Evolutionary conservation across 257 asterid genomes (phyloP).

Genomic region (Solanum tarapatanum): DNA sequence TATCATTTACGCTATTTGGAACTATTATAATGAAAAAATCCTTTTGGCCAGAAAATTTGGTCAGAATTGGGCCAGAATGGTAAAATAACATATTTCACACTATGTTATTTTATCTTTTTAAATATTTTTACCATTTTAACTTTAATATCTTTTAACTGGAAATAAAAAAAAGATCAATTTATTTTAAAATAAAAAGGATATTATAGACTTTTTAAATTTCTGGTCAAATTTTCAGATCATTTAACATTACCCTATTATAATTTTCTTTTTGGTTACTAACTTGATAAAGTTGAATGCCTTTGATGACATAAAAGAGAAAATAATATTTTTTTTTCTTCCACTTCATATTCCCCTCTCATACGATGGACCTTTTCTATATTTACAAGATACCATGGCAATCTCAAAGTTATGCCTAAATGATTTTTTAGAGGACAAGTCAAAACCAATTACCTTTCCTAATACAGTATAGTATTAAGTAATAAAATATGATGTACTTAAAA

Average conservation of each 20-base stretch:
- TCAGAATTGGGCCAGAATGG: accelerated
- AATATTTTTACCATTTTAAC: too few species aligned
- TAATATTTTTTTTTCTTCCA: background rate
- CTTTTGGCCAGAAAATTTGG: too few species aligned
- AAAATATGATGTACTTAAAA: background rate
- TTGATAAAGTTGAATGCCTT: background rate
- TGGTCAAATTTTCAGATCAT: too few species aligned
- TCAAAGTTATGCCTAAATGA: background rate
- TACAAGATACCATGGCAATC: background rate
- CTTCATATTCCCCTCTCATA: background rate
- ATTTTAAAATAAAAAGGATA: too few species aligned
- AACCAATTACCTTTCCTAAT: background rate
- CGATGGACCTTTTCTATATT: background rate
- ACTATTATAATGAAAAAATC: too few species aligned
- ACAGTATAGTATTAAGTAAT: background rate
- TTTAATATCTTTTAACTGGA: too few species aligned
- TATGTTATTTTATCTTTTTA: too few species aligned
- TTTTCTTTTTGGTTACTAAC: background rate
- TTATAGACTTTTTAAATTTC: too few species aligned
- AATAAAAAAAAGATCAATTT: too few species aligned
- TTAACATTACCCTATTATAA: too few species aligned
- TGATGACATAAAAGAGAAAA: background rate
- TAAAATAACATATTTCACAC: too few species aligned
- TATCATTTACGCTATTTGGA: background rate
- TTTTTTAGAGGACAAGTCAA: background rate